These are phyloP conservation scores for Triticum timopheevii DNA, from an alignment of 176 grass and related monocot genomes.

Conservation along the genomic window DNA sequence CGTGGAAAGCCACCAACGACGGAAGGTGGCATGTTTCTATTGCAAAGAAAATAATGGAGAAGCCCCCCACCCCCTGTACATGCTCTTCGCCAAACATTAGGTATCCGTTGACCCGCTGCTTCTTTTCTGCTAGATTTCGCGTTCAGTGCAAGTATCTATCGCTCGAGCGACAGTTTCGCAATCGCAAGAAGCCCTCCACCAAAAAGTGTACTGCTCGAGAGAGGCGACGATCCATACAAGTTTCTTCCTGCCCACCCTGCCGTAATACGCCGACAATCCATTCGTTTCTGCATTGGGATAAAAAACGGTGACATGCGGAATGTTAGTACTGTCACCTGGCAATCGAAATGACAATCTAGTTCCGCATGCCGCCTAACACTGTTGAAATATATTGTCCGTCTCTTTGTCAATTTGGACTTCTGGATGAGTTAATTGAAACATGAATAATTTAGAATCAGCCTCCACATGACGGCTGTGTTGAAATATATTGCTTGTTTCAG, in stretches of 20 bases:
- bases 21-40: background rate
- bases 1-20: background rate
- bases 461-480: no score
- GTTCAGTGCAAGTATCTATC: background rate
- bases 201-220: background rate
- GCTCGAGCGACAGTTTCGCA: no score
- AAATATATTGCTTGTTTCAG: no score
- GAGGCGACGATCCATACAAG: no score
- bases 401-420: no score
- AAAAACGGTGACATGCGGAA: background rate
- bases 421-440: no score
- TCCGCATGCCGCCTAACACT: background rate
- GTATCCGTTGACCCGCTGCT: background rate
- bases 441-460: no score
- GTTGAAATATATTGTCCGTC: no score
- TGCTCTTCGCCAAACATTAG: slow-evolving; percentile 6
- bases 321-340: background rate
- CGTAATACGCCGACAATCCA: no score
- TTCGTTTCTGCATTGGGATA: no score
- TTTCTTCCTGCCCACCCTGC: no score
- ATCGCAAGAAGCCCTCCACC: no score
- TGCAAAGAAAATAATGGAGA: background rate
- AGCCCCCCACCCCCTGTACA: background rate
- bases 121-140: background rate
- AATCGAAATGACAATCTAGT: background rate